A percentile compares a stretch with the other conserved stretches of the same genome.
Evolutionary conservation across 139 green algal genomes (phyloP).

Genomic region (Tetradesmus lagerheimii): DNA sequence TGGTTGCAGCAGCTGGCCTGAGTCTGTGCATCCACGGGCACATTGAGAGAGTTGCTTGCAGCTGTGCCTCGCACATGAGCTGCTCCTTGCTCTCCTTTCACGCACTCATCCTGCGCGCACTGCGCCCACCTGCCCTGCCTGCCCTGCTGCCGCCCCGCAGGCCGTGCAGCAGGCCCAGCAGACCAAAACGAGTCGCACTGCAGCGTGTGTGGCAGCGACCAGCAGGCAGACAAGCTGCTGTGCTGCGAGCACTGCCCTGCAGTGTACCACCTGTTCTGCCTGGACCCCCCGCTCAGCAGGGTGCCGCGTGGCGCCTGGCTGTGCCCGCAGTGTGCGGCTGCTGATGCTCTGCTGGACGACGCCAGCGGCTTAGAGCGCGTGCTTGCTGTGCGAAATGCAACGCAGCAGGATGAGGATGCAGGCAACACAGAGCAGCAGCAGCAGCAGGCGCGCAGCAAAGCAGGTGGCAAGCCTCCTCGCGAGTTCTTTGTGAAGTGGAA

Average conservation of each 20-base stretch:
- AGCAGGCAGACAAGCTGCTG: constrained; percentile 65
- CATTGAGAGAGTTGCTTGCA: not conserved
- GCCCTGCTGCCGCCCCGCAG: not conserved
- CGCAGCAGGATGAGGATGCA: not conserved
- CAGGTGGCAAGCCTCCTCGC: not conserved
- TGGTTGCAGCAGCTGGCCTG: too few relatives aligned
- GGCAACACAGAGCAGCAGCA: not conserved
- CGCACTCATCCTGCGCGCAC: not conserved
- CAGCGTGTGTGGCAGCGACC: constrained; percentile 50
- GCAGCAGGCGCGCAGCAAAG: not conserved
- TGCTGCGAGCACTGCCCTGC: constrained; percentile 73
- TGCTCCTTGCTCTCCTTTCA: too few relatives aligned
- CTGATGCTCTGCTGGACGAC: constrained; percentile 29
- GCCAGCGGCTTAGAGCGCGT: constrained; percentile 54
- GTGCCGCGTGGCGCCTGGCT: constrained; percentile 72
- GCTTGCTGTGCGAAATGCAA: constrained; percentile 48
- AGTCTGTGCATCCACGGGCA: not conserved
- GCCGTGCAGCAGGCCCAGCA: not conserved
- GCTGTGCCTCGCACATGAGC: too few relatives aligned
- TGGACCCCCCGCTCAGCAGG: constrained; percentile 66
- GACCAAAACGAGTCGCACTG: constrained; percentile 52
- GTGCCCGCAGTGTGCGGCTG: constrained; percentile 63
- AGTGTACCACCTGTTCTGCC: constrained; percentile 74
- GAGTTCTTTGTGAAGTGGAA: constrained; percentile 82
- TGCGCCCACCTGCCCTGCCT: not conserved